Base-by-base conservation (phyloP, 306 rosid genomes). In the Inga oerstediana region DNA sequence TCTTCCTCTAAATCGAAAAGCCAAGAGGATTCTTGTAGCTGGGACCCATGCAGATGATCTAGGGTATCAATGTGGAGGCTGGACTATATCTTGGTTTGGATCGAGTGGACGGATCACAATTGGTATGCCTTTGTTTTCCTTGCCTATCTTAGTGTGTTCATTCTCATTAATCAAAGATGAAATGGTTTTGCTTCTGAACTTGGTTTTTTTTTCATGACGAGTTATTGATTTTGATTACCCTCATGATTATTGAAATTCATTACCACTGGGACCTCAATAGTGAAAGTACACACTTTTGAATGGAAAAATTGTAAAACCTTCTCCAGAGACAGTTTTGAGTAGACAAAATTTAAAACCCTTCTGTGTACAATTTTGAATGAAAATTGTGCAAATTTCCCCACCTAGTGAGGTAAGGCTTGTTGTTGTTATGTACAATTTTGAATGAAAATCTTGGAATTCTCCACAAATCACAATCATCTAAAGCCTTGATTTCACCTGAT, bases 51-150 rank as follows among this genome's bases (percentile, higher is more conserved):
- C 93, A 0, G 94, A 93, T 85, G 81, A 95, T 90, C 91, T 95
- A 66, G 98, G 98, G 69, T 93, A 65, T 85, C 98, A 93, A 74
- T 92, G 98, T 69, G 98, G 98, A 71, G 98, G 98, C 76, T 92
- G 98, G 98, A 95, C 98, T 5, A 82, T 75, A 62, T 84, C 91
- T 39, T 91, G 92, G 96, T 44, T 67, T 79, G 98, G 98, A 62
- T 8, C 72, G 17, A 82, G 90, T 32, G 98, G 98, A 70, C 85
- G 85, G 81, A 91, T 89, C 41, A 92, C 98, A 11, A 43, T 89
- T 48, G 98, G 98, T 92, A 93, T 59, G 87, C 48, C 52, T 44
- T 12, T 45, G 35, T 45, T 24, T 45, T 45, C 16, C 35, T 72
- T 44, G 56, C 56, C 13, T 54, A 43, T 75, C 46, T 48, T 8